phyloP scores from a whole-genome alignment of 768 basidiomycete genomes.

The Mycena amicta region DNA sequence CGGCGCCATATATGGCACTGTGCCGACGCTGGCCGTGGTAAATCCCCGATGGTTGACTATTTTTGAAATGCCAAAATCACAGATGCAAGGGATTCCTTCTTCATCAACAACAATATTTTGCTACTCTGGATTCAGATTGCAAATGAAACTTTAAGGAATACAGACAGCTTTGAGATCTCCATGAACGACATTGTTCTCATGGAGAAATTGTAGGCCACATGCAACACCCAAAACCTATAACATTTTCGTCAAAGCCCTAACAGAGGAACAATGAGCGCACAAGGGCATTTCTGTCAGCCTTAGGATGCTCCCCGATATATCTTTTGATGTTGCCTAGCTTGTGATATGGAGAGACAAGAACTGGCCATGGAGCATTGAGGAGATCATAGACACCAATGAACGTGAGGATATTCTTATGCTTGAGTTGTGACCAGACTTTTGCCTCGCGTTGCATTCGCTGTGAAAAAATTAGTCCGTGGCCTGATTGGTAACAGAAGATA shows the following conservation, averaged over 20 bases:
- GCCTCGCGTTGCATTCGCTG: constrained; percentile 15
- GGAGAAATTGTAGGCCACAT: constrained; percentile 25
- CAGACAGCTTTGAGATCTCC: constrained; percentile 28
- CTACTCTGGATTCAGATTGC: too few relatives aligned
- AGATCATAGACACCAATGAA: constrained; percentile 19
- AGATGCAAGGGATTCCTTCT: constrained; percentile 18
- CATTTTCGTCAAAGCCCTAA: too few relatives aligned
- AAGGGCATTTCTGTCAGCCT: background rate
- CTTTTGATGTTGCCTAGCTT: constrained; percentile 10
- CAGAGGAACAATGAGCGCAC: too few relatives aligned
- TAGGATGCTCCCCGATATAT: constrained; percentile 4
- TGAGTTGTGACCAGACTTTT: constrained; percentile 13
- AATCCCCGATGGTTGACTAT: constrained; percentile 8
- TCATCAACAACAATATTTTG: constrained; percentile 27
- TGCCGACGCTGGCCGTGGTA: constrained; percentile 16
- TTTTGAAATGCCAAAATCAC: constrained; percentile 28
- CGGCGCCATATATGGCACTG: constrained; percentile 25
- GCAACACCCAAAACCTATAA: constrained; percentile 22
- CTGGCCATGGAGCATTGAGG: background rate
- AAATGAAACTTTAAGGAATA: too few relatives aligned
- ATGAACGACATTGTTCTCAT: constrained; percentile 25
- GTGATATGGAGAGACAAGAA: constrained; percentile 15
- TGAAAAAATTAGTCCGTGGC: background rate
- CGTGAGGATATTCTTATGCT: constrained; percentile 17
- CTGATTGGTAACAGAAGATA: too few relatives aligned